Percentiles rank a stretch among this genome's conserved stretches.
Evolutionary conservation across 352 stramenopile species (phyloP).

Genomic region (Aphanomyces cochlioides): DNA sequence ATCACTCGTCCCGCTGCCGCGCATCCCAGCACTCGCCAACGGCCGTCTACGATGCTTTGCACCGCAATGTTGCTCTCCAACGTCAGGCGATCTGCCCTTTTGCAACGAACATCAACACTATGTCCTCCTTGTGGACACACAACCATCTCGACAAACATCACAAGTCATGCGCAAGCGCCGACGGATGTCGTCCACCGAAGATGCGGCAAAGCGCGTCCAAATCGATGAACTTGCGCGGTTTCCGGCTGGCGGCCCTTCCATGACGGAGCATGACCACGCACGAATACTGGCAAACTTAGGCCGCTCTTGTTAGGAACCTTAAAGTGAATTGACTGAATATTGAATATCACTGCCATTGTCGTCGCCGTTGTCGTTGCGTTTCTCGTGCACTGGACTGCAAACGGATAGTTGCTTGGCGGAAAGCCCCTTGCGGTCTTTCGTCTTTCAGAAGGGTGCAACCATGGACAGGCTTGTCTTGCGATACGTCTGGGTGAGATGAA

Average conservation of each 20-base stretch:
- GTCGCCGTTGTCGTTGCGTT: too few relatives aligned
- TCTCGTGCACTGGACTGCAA: too few relatives aligned
- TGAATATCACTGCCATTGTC: too few relatives aligned
- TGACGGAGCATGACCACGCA: constrained; percentile 12
- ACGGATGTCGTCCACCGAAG: not conserved
- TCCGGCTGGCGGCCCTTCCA: not conserved
- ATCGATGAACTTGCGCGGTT: not conserved
- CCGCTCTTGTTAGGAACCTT: constrained; percentile 11
- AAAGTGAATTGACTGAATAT: not conserved
- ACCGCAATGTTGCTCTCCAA: not conserved
- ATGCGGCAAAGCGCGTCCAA: not conserved
- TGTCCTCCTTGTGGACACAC: constrained; percentile 5
- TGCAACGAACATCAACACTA: constrained; percentile 13
- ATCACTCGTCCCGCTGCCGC: not conserved
- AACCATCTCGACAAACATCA: not conserved
- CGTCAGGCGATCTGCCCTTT: not conserved
- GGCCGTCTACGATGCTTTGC: constrained; percentile 14
- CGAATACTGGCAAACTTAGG: constrained; percentile 18
- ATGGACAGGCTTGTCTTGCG: too few relatives aligned
- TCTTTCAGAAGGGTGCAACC: too few relatives aligned
- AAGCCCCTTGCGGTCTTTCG: too few relatives aligned
- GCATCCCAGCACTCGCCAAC: not conserved
- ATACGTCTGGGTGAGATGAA: too few relatives aligned
- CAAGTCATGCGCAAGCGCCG: constrained; percentile 5
- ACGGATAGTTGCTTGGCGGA: too few relatives aligned